These are phyloP conservation scores for Wickerhamiella pararugosa DNA, from an alignment of 1,139 yeast species.

Conservation along the genomic window DNA sequence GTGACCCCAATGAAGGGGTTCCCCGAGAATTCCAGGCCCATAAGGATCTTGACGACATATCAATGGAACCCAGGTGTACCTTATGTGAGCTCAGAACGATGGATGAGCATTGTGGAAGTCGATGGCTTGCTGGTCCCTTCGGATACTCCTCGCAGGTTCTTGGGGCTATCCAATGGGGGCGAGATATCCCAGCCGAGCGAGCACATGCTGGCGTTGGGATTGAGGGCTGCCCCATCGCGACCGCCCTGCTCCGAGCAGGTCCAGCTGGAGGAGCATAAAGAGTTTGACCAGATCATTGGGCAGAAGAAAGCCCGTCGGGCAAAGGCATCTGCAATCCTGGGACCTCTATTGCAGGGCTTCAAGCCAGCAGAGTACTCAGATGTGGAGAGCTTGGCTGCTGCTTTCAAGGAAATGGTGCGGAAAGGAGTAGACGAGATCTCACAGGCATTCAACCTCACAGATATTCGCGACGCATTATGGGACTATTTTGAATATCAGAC, in stretches of 20 bases:
- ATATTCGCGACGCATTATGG: slow-evolving; percentile 2
- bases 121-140: slow-evolving; percentile 4
- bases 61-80: slow-evolving; percentile 10
- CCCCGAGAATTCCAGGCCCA: neutral
- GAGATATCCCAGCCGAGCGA: no score
- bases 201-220: no score
- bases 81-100: slow-evolving; percentile 6
- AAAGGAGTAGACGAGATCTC: neutral
- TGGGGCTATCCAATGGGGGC: no score
- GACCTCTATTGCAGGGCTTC: slow-evolving; percentile 3
- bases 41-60: neutral
- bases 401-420: slow-evolving; percentile 1
- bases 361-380: neutral
- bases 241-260: neutral
- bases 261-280: neutral
- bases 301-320: slow-evolving; percentile 4
- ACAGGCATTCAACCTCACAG: neutral
- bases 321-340: slow-evolving; percentile 7
- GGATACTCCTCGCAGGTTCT: neutral
- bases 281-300: slow-evolving; percentile 8
- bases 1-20: slow-evolving; percentile 4
- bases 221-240: neutral
- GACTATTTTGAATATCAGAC: slow-evolving; percentile 8
- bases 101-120: slow-evolving; percentile 3
- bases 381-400: slow-evolving; percentile 1